Base-by-base conservation (phyloP, 2,329 filamentous ascomycete genomes). In the Diaporthe nobilis region DNA sequence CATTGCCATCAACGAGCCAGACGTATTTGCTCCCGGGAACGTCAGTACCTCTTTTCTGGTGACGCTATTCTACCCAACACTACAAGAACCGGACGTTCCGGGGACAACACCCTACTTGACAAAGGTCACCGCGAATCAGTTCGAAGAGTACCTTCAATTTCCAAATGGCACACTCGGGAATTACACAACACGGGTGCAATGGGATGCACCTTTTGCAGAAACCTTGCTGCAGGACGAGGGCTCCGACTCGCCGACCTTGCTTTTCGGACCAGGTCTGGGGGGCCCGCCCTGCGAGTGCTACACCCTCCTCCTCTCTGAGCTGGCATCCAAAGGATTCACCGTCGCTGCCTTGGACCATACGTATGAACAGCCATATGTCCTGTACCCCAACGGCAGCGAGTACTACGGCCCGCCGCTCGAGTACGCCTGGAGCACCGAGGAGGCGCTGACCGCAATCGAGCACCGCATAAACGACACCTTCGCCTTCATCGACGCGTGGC, bases 341-440 rank as follows among this genome's bases (percentile, higher is more conserved):
- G 57, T 74, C 17, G 72, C 73, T n/a, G 75, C 63, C 7, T 25
- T 76, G 17, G 75, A 74, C 22, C 75, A 74, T 57, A 67, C 72
- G 13, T 74, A 74, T n/a, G 75, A 76, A 49, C 75, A 74, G 65
- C 72, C 72, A 31, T 76, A 74, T 25, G 51, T 71, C 4, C 37
- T 68, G 44, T 76, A 63, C 34, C 75, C 75, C 37, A 71, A 74
- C 57, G 61, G 71, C 9, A 49, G 42, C 57, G 72, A 58, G 12
- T 68, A 51, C 65, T 68, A 73, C 47, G 72, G 63, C 7, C 51
- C 47, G 12, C 58, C 72, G 39, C 53, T 60, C 31, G 28, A 49
- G 0, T 31, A 61, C 63, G 3, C 20, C 22, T 68, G 63, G 63
- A 37, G 20, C n/a, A 10, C 22, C 0, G 71, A 55, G 10, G 28